Conservation (phyloP, 768 basidiomycete species). For the Psilocybe cubensis region DNA sequence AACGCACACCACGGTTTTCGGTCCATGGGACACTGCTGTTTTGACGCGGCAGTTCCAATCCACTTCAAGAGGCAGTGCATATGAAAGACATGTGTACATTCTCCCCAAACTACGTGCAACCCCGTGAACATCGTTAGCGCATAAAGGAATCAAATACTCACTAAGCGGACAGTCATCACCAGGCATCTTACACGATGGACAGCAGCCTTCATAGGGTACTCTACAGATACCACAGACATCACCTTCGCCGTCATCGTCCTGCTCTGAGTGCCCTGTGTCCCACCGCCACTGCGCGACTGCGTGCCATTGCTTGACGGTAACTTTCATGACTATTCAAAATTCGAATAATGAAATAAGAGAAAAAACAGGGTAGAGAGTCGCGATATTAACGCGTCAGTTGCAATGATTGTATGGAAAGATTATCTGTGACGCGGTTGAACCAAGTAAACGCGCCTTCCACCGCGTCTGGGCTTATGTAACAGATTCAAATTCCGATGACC, state of each 20-base stretch:
- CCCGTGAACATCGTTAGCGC: background rate
- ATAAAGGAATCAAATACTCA: conserved; percentile 9
- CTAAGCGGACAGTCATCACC: conserved; percentile 67
- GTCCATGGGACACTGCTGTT: conserved; percentile 99
- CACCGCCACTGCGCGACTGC: conserved; percentile 67
- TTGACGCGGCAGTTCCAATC: conserved; percentile 87
- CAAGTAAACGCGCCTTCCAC: too few relatives aligned
- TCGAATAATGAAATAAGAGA: too few relatives aligned
- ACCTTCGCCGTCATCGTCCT: conserved; percentile 53
- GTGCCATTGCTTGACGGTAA: conserved; percentile 83
- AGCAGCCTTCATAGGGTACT: conserved; percentile 91
- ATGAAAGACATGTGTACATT: conserved; percentile 97
- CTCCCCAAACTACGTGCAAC: conserved; percentile 85
- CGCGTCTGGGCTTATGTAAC: too few relatives aligned
- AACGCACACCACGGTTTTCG: conserved; percentile 86
- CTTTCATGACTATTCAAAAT: conserved; percentile 73
- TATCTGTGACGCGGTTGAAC: too few relatives aligned
- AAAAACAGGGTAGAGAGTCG: too few relatives aligned
- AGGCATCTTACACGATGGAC: conserved; percentile 94
- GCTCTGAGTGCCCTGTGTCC: conserved; percentile 45
- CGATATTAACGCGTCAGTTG: too few relatives aligned
- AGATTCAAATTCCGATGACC: too few relatives aligned
- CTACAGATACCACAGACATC: conserved; percentile 88
- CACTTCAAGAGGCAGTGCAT: conserved; percentile 99
- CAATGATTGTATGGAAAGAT: too few relatives aligned